These are phyloP conservation scores for Tylopilus sp. DNA, from an alignment of 768 basidiomycete species.

Conservation along the genomic window DNA sequence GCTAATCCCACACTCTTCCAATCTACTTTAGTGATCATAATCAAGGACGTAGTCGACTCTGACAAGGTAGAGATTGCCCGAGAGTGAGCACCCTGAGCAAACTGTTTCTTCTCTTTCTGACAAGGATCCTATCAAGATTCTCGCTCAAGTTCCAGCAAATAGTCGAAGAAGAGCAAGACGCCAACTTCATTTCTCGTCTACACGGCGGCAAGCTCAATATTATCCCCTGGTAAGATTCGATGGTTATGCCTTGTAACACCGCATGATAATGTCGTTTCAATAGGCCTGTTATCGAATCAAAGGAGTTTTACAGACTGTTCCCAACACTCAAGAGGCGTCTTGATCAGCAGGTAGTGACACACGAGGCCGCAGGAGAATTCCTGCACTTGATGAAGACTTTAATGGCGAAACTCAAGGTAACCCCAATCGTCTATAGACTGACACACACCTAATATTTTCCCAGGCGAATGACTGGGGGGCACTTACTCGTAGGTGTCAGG, in stretches of 20 bases:
- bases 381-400: constrained; percentile 54
- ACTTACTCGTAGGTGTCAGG: constrained; percentile 44
- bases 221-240: constrained; percentile 45
- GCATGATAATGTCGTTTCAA: background rate
- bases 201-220: constrained; percentile 54
- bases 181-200: constrained; percentile 59
- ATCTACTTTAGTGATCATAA: constrained; percentile 58
- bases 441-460: background rate
- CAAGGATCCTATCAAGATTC: constrained; percentile 37
- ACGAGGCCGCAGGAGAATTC: constrained; percentile 50
- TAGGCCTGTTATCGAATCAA: constrained; percentile 58
- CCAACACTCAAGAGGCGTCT: constrained; percentile 42
- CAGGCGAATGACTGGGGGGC: constrained; percentile 64
- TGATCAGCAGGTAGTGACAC: constrained; percentile 46
- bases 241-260: background rate
- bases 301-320: constrained; percentile 54
- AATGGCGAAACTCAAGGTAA: constrained; percentile 64
- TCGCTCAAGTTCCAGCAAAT: constrained; percentile 56
- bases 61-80: constrained; percentile 55
- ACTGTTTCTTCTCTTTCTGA: background rate
- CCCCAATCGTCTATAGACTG: background rate
- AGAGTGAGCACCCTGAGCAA: constrained; percentile 41
- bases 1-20: constrained; percentile 57
- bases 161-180: constrained; percentile 53
- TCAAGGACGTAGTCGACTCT: constrained; percentile 65